These are phyloP conservation scores for Phialophora macrospora DNA, from an alignment of 2,329 filamentous ascomycete genomes.

Conservation along the genomic window DNA sequence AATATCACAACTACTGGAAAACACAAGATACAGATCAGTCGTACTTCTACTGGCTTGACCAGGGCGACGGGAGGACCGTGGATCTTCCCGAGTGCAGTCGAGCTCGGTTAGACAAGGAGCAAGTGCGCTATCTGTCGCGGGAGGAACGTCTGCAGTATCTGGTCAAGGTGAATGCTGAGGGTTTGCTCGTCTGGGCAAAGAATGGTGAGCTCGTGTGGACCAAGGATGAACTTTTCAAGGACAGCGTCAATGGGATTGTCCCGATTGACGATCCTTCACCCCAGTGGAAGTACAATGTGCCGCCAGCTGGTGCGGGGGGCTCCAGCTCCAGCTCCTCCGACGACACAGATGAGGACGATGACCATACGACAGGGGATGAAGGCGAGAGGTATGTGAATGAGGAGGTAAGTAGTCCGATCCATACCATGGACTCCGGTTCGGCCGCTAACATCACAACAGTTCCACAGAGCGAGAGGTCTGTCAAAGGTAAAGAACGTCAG, in stretches of 20 bases:
- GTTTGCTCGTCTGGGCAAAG: constrained; percentile 84
- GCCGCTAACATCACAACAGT: constrained; percentile 31
- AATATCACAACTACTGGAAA: constrained; percentile 87
- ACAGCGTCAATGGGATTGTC: constrained; percentile 69
- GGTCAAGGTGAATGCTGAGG: constrained; percentile 73
- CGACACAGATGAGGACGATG: constrained; percentile 36
- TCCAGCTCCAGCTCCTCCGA: constrained; percentile 38
- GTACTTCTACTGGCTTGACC: constrained; percentile 93
- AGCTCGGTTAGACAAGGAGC: constrained; percentile 74
- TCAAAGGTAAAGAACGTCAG: constrained; percentile 70
- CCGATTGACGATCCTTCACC: constrained; percentile 65
- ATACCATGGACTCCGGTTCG: neutral
- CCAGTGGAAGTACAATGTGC: constrained; percentile 51
- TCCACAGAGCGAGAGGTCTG: constrained; percentile 65
- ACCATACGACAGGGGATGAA: constrained; percentile 45
- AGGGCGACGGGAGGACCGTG: constrained; percentile 73
- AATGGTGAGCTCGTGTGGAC: constrained; percentile 80
- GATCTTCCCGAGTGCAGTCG: constrained; percentile 75
- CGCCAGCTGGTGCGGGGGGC: constrained; percentile 30
- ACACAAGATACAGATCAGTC: constrained; percentile 76
- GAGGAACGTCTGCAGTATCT: constrained; percentile 84
- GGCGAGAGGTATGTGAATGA: constrained; percentile 70
- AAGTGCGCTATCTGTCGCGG: constrained; percentile 79
- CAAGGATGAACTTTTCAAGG: constrained; percentile 64
- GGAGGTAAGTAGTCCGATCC: constrained; percentile 42